Percentiles rank a stretch among this genome's conserved stretches.
These are phyloP conservation scores for Fusarium luffae DNA, from an alignment of 2,329 filamentous ascomycete species.

Conservation along the genomic window DNA sequence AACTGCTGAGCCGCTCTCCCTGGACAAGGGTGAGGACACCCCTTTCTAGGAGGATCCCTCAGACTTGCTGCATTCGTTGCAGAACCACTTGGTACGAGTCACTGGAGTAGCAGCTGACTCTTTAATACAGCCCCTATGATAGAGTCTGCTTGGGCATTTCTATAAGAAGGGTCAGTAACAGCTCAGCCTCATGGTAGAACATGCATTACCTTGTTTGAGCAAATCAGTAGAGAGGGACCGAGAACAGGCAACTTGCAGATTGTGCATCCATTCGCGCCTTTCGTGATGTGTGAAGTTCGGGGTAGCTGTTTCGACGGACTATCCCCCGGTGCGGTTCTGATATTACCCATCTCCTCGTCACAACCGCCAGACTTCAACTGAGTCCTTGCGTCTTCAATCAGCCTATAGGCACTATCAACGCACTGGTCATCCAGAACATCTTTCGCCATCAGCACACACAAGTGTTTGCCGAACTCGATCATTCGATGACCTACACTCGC, in stretches of 20 bases:
- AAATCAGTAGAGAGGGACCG: conserved; percentile 61
- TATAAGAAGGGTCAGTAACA: conserved; percentile 44
- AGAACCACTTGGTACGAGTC: conserved; percentile 55
- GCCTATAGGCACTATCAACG: conserved; percentile 55
- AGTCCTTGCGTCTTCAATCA: conserved; percentile 57
- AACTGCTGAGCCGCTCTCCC: conserved; percentile 5
- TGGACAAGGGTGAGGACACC: conserved; percentile 29
- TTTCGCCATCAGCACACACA: conserved; percentile 62
- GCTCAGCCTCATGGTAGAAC: neutral
- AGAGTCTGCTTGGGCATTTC: conserved; percentile 58
- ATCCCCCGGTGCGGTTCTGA: conserved; percentile 20
- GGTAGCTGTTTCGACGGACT: conserved; percentile 45
- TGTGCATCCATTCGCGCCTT: conserved; percentile 58
- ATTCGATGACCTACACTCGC: conserved; percentile 59
- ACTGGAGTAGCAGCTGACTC: conserved; percentile 52
- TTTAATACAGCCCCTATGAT: conserved; percentile 61
- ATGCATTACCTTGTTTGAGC: conserved; percentile 60
- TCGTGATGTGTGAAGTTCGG: conserved; percentile 53
- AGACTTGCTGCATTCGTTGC: conserved; percentile 54
- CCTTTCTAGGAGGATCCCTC: conserved; percentile 44
- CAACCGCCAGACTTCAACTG: conserved; percentile 31
- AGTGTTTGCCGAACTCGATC: conserved; percentile 66
- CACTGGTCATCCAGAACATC: conserved; percentile 59
- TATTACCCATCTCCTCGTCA: conserved; percentile 18
- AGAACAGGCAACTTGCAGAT: conserved; percentile 61